Evolutionary conservation across 2,329 filamentous ascomycete genomes (phyloP), one percentile per base, ranked within the genome.

Genomic region (Colletotrichum lini): DNA sequence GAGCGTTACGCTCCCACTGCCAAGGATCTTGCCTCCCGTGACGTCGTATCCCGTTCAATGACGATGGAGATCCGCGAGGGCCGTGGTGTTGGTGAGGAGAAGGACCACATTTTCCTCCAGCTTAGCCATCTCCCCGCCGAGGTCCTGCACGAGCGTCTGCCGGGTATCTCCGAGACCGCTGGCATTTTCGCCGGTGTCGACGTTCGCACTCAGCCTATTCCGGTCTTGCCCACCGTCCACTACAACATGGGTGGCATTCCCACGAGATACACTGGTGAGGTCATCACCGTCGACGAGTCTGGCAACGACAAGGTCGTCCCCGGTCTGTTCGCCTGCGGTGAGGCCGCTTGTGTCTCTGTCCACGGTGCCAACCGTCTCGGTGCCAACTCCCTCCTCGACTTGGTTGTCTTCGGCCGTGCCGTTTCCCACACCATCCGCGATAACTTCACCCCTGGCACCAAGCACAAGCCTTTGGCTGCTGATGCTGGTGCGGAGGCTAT

Each of bases 171-270:
- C 49, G 96, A 99, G 88, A 99, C 96, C 44, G 96, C 96, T 64
- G 95, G 94, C 77, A 98, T 98, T 79, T 99, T 99, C 84, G 90
- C 96, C 72, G 96, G 96, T 85, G 95, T 99, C 78, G 96, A 99
- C 82, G 96, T 99, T 77, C 93, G 92, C 80, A 98, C 98, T 88
- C 94, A 98, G 85, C 96, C 96, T 75, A 98, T 98, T 77, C 96
- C 96, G 73, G 96, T 98, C 75, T 89, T 98, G 74, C 96, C 96
- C 70, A 98, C 96, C 54, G 96, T 98, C 76, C 95, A 99, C 89
- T 99, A 99, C 90, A 98, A 98, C 90, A 99, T 98, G 96, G 96
- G 96, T 84, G 96, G 96, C 89, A 98, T 99, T 77, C 96, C 96
- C 63, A 98, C 96, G 76, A 94, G 94, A 80, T 98, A 98, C 89